Evolutionary conservation across 2,329 filamentous ascomycete species (phyloP), one percentile per base, ranked within the genome.

Genomic region (Neofusicoccum kwambonambiense): DNA sequence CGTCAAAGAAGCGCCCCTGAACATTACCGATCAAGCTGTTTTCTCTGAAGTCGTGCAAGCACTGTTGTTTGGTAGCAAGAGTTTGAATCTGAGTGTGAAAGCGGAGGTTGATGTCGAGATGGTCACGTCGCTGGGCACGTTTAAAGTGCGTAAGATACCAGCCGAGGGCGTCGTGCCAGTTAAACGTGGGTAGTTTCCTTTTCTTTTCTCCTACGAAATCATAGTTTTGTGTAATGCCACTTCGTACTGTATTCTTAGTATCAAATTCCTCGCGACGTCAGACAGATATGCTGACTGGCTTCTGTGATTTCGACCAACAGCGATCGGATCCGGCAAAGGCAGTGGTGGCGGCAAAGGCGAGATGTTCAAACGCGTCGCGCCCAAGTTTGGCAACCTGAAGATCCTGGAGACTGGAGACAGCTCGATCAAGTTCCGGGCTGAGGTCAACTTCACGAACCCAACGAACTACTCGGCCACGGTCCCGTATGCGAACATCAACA

Each of bases 391-490:
- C 64, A 87, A 90, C 67, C 78, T 98, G 41, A 84, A 85, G 68
- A 87, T 98, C 64, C 74, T 90, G 45, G 87, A 90, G 64, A 96
- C 93, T 0, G 89, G 89, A 1, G 80, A 84, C 41, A 87, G 87
- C 2, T 90, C 90, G 3, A 82, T 97, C 52, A 87, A 85, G 19
- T 79, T 98, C 41, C 83, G 88, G 71, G 90, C 91, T 13, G 79
- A 82, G 44, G 83, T 96, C 71, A 96, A 95, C 73, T 84, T 97
- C 66, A 96, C 91, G 3, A 99, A 99, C 72, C 93, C 94, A 1
- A 96, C 93, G 0, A 85, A 89, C 3, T 97, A 98, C 75, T 89
- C 91, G 4, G 93, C 92, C 3, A 82, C 82, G 2, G 82, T 98
- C n/a, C 94, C 94, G 1, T 94, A 88, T 67, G 78, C 92, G 68